Conservation (phyloP, 495 filamentous ascomycete species). For the Aeminium ludgeri region DNA sequence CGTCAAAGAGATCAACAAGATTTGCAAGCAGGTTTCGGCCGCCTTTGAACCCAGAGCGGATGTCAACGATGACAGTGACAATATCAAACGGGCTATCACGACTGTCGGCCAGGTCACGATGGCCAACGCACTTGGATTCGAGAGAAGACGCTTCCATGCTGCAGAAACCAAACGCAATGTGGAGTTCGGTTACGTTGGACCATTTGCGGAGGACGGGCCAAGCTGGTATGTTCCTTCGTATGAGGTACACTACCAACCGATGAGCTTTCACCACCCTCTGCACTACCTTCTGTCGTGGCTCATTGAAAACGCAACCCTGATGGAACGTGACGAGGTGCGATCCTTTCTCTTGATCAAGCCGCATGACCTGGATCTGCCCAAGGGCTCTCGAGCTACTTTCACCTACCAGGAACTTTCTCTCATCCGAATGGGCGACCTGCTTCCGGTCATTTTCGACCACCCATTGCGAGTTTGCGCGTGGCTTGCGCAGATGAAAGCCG, state of each 20-base stretch:
- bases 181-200: slow-evolving; percentile 57
- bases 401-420: slow-evolving; percentile 29
- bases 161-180: slow-evolving; percentile 76
- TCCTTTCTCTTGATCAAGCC: slow-evolving; percentile 45
- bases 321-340: slow-evolving; percentile 47
- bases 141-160: slow-evolving; percentile 69
- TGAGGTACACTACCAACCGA: slow-evolving; percentile 67
- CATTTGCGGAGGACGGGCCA: slow-evolving; percentile 38
- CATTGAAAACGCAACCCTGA: slow-evolving; percentile 68
- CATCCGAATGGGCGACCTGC: slow-evolving; percentile 48
- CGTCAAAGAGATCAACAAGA: slow-evolving; percentile 81
- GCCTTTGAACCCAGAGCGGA: slow-evolving; percentile 54
- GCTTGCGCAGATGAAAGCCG: slow-evolving; percentile 93
- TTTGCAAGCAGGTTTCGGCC: slow-evolving; percentile 76
- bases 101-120: slow-evolving; percentile 61
- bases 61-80: slow-evolving; percentile 34
- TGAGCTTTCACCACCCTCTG: slow-evolving; percentile 94
- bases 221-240: slow-evolving; percentile 57
- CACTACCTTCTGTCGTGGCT: slow-evolving; percentile 98
- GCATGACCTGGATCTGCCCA: slow-evolving; percentile 33
- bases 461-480: slow-evolving; percentile 86
- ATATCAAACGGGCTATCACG: slow-evolving; percentile 56
- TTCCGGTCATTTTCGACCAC: slow-evolving; percentile 81
- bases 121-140: slow-evolving; percentile 71
- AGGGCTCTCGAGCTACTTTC: slow-evolving; percentile 29